A percentile compares a stretch with the other conserved stretches of the same genome.
Evolutionary conservation across 768 basidiomycete species (phyloP).

Genomic region (Gelatoporia subvermispora): DNA sequence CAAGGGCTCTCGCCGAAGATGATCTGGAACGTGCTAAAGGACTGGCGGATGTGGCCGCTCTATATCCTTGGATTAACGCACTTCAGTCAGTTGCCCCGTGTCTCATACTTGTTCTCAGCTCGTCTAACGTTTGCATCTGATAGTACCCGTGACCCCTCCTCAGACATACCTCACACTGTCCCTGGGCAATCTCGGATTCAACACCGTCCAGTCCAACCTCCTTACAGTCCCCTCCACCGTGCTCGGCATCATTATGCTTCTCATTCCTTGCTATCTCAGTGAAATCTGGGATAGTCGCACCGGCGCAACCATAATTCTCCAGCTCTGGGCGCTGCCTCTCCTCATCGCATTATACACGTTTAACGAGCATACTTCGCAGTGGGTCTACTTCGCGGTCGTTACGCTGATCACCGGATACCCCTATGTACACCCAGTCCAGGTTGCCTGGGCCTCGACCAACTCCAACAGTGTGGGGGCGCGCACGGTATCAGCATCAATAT

Average conservation of each 20-base stretch:
- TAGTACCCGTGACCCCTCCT: constrained; percentile 56
- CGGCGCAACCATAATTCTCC: constrained; percentile 44
- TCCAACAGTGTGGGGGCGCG: constrained; percentile 55
- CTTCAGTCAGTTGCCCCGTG: constrained; percentile 39
- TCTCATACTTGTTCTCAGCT: neutral
- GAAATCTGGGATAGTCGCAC: constrained; percentile 49
- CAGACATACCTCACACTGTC: constrained; percentile 61
- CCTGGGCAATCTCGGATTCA: constrained; percentile 58
- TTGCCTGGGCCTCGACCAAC: constrained; percentile 57
- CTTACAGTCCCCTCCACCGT: constrained; percentile 58
- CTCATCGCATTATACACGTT: constrained; percentile 55
- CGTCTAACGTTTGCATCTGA: constrained; percentile 5
- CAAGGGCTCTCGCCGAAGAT: constrained; percentile 47
- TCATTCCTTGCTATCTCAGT: constrained; percentile 42
- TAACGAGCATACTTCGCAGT: constrained; percentile 42
- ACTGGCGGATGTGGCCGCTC: constrained; percentile 64
- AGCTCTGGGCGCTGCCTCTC: constrained; percentile 60
- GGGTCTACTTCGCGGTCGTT: constrained; percentile 52
- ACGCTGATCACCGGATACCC: constrained; percentile 54
- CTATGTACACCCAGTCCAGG: constrained; percentile 26
- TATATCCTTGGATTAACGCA: constrained; percentile 53
- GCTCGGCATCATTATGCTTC: too few species aligned
- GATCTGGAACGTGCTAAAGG: constrained; percentile 47
- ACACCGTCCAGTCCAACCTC: constrained; percentile 57
- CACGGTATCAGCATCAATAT: constrained; percentile 46